phyloP scores from a whole-genome alignment of 768 basidiomycete genomes.

The Mrakia gelida region DNA sequence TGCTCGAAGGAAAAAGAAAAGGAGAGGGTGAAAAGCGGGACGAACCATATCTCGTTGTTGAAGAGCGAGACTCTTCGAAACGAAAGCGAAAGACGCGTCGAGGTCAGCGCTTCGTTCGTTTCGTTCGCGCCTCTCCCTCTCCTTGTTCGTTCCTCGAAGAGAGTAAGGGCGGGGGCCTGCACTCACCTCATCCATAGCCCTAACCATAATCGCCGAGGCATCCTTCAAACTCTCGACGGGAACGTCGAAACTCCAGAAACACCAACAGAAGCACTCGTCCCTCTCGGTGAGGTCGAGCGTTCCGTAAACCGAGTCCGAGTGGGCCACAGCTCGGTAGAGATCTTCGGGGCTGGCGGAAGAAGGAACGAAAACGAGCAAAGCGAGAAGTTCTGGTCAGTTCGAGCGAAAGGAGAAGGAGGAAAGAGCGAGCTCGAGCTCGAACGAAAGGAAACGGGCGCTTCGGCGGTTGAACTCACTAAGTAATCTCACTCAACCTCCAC shows the following conservation, averaged over 20 bases:
- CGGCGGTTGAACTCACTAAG: conserved; percentile 38
- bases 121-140: too few relatives aligned
- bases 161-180: too few relatives aligned
- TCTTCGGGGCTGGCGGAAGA: conserved; percentile 49
- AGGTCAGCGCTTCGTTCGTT: too few relatives aligned
- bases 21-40: conserved; percentile 35
- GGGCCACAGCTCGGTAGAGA: conserved; percentile 47
- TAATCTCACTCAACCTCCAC: conserved; percentile 52
- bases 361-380: not conserved
- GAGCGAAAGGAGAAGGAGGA: conserved; percentile 47
- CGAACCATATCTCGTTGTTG: conserved; percentile 54
- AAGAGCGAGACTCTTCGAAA: conserved; percentile 46
- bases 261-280: conserved; percentile 61
- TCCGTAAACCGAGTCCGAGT: conserved; percentile 51
- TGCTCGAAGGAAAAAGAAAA: not conserved
- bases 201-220: conserved; percentile 50
- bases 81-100: not conserved
- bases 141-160: too few relatives aligned
- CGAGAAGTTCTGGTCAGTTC: not conserved
- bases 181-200: conserved; percentile 54
- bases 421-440: too few relatives aligned
- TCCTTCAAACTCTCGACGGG: conserved; percentile 44
- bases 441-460: not conserved
- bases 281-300: conserved; percentile 51
- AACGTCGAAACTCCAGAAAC: conserved; percentile 54